Percentiles rank a stretch among this genome's conserved stretches.
Evolutionary conservation across 106 monocot species (phyloP).

Genomic region (Allium sativum): DNA sequence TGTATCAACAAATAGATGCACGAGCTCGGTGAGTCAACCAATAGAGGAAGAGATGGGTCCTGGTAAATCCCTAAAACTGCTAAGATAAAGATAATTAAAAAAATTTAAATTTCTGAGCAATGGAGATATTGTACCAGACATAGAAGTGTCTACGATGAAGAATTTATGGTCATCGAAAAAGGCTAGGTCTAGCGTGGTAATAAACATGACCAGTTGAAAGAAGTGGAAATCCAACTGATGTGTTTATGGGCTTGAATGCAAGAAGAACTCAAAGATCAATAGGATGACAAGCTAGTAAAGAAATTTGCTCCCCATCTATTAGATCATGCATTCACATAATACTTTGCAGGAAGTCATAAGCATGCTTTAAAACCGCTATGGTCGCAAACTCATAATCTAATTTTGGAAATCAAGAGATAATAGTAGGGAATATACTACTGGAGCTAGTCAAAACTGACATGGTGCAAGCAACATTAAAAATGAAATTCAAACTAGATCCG

Average conservation of each 20-base stretch:
- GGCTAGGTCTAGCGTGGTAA: constrained; percentile 18
- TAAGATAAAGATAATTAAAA: constrained; percentile 23
- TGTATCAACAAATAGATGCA: constrained; percentile 16
- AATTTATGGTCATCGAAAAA: not conserved
- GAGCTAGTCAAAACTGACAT: no score
- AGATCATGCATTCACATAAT: no score
- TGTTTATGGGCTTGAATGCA: constrained; percentile 27
- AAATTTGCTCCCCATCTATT: no score
- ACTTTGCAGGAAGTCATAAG: no score
- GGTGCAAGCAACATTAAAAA: no score
- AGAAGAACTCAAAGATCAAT: constrained; percentile 18
- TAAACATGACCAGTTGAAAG: constrained; percentile 23
- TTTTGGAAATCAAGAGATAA: no score
- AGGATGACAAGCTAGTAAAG: constrained; percentile 17
- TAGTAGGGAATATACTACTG: no score
- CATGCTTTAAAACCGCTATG: no score
- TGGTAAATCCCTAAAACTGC: constrained; percentile 16
- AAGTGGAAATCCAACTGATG: constrained; percentile 17
- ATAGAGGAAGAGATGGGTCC: constrained; percentile 29
- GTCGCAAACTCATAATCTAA: no score
- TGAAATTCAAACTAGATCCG: no score
- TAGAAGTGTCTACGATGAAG: constrained; percentile 18
- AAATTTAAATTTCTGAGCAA: constrained; percentile 19
- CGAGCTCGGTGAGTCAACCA: constrained; percentile 23
- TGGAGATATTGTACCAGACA: constrained; percentile 26